A percentile compares a stretch with the other conserved stretches of the same genome.
Conservation (phyloP, 2,329 filamentous ascomycete genomes). For the Emergomyces pasteurianus region DNA sequence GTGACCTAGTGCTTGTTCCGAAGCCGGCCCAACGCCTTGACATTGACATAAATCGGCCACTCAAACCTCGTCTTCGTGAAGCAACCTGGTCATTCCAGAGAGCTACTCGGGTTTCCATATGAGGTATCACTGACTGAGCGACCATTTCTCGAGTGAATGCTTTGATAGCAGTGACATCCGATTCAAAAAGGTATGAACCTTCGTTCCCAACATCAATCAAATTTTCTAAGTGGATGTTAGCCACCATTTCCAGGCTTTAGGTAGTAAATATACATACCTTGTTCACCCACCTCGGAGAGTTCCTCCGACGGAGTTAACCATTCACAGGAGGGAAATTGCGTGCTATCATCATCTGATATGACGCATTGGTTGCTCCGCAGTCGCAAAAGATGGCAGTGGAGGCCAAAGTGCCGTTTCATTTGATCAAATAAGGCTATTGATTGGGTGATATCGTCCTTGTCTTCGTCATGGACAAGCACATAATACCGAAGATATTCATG, state of each 20-base stretch:
- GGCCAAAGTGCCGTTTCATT: slow-evolving; percentile 96
- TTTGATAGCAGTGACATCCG: slow-evolving; percentile 75
- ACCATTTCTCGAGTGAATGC: slow-evolving; percentile 91
- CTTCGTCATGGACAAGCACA: slow-evolving; percentile 91
- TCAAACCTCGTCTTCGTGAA: slow-evolving; percentile 74
- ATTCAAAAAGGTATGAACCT: slow-evolving; percentile 65
- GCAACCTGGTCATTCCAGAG: slow-evolving; percentile 97
- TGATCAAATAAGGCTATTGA: slow-evolving; percentile 89
- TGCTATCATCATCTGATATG: slow-evolving; percentile 82
- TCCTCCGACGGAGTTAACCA: slow-evolving; percentile 88
- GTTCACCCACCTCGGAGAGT: slow-evolving; percentile 57
- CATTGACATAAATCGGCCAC: slow-evolving; percentile 86
- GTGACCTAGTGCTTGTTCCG: slow-evolving; percentile 53
- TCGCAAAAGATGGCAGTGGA: slow-evolving; percentile 86
- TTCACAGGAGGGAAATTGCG: slow-evolving; percentile 66
- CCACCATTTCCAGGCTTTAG: neutral
- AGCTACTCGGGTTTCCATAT: slow-evolving; percentile 85
- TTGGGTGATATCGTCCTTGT: slow-evolving; percentile 80
- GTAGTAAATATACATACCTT: slow-evolving; percentile 32
- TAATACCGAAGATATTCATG: slow-evolving; percentile 92
- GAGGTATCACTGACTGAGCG: slow-evolving; percentile 84
- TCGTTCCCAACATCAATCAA: slow-evolving; percentile 10
- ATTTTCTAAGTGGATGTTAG: slow-evolving; percentile 5
- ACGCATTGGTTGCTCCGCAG: slow-evolving; percentile 75
- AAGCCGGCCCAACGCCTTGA: slow-evolving; percentile 85